Evolutionary conservation across 208 protist species (phyloP), one percentile per base, ranked within the genome.

Genomic region (Leishmania amazonensis): DNA sequence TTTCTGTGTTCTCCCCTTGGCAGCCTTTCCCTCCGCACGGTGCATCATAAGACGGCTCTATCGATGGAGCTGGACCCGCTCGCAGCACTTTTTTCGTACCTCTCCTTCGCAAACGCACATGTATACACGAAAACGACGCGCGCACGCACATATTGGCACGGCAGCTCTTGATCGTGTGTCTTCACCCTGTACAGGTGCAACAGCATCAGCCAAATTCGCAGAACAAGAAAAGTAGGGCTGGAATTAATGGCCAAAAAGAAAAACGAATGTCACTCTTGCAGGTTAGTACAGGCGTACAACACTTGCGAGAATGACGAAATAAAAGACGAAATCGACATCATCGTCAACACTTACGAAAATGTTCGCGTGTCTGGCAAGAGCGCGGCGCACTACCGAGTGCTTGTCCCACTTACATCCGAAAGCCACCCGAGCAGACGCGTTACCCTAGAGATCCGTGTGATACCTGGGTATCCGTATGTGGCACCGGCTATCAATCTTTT

Each of bases 381-480:
- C 28, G 78, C 83, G 54, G 83, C 84, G 49, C 88, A 94, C 62
- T 88, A 81, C 58, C 90, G 83, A 35, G 75, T 97, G 51, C 73
- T 78, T 40, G 78, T 97, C 53, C 90, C 91, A 5, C 58, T 94
- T 53, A 73, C 77, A 21, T 90, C 85, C 7, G 84, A 91, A 47
- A 70, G 67, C 1, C 75, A 84, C 42, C 85, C 91, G 11, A 86
- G 72, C n/a, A 67, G 88, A 31, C 86, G 88, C 2, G 78, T 95
- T 13, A 79, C 75, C 28, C 53, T 96, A 42, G 87, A 92, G 42
- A 89, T 97, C n/a, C 81, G 71, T 42, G 75, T 96, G 40, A 89
- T 93, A 2, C 85, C 81, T 24, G 94, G 91, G 13, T 95, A 97
- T 77, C 91, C 91, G 13, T 97, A 89, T 79, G 87, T 93, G 7